phyloP scores from a whole-genome alignment of 2,329 filamentous ascomycete species.

The Sclerotiophoma versabilis region DNA sequence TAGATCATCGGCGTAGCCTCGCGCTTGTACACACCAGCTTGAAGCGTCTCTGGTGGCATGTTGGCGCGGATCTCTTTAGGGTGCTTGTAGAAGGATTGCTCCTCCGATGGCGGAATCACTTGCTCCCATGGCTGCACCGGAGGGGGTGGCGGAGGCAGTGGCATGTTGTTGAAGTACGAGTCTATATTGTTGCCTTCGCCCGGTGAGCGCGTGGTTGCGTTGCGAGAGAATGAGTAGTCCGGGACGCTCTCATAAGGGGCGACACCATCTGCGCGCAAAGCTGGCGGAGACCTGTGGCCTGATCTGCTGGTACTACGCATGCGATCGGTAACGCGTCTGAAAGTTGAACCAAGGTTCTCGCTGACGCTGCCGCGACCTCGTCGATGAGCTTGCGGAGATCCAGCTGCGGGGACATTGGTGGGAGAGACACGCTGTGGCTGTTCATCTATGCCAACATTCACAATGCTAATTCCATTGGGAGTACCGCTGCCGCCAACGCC shows the following conservation, averaged over 20 bases:
- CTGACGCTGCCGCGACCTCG: constrained; percentile 64
- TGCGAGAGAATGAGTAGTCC: constrained; percentile 40
- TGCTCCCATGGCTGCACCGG: constrained; percentile 50
- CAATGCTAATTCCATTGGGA: constrained; percentile 45
- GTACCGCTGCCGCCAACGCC: constrained; percentile 25
- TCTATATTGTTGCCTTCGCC: constrained; percentile 36
- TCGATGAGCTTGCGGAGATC: constrained; percentile 55
- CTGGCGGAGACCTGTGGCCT: constrained; percentile 57
- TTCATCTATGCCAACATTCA: constrained; percentile 57
- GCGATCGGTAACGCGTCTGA: constrained; percentile 60
- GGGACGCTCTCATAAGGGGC: constrained; percentile 56
- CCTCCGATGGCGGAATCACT: constrained; percentile 45
- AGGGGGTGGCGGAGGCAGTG: constrained; percentile 48
- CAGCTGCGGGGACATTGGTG: constrained; percentile 37
- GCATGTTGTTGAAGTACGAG: constrained; percentile 39
- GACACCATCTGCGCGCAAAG: constrained; percentile 33
- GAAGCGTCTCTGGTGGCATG: constrained; percentile 56
- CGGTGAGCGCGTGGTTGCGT: constrained; percentile 34
- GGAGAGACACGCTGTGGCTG: constrained; percentile 35
- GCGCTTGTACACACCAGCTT: constrained; percentile 51
- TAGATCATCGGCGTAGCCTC: constrained; percentile 48
- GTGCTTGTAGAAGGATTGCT: constrained; percentile 47
- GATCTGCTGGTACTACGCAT: constrained; percentile 66
- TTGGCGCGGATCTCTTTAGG: constrained; percentile 59
- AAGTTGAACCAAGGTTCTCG: constrained; percentile 62